Percentiles rank a stretch among this genome's conserved stretches.
These are phyloP conservation scores for Oryza brachyantha DNA, from an alignment of 176 grass and related monocot genomes.

Conservation along the genomic window DNA sequence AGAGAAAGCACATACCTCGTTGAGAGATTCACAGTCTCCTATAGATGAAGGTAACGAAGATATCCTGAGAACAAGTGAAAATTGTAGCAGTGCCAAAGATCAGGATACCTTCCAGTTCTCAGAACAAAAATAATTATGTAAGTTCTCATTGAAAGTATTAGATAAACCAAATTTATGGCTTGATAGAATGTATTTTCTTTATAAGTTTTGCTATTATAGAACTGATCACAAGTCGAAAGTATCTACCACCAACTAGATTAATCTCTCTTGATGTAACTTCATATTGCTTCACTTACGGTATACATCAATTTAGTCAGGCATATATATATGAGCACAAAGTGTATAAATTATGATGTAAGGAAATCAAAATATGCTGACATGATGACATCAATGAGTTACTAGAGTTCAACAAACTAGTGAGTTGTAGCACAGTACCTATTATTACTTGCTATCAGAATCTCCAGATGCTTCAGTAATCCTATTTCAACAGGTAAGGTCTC, in stretches of 20 bases:
- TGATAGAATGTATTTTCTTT: not conserved
- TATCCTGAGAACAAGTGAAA: constrained; percentile 59
- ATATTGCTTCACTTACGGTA: not conserved
- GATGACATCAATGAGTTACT: constrained; percentile 14
- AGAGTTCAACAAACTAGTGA: constrained; percentile 10
- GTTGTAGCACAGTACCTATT: constrained; percentile 63
- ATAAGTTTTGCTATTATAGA: not conserved
- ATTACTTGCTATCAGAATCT: constrained; percentile 74
- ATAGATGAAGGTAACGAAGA: constrained; percentile 66
- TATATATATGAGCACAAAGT: not conserved
- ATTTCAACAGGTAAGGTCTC: constrained; percentile 69
- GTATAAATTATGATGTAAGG: not conserved
- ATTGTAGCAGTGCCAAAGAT: constrained; percentile 10
- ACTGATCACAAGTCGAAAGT: not conserved
- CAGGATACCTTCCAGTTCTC: not conserved
- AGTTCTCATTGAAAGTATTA: not conserved
- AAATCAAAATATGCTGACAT: constrained; percentile 6
- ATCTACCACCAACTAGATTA: not conserved
- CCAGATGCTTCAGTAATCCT: constrained; percentile 68
- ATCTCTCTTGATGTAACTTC: not conserved
- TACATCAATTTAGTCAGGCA: not conserved
- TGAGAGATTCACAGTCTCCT: constrained; percentile 77
- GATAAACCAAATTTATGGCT: not conserved
- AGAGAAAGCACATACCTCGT: constrained; percentile 47
- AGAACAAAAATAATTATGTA: constrained; percentile 27